phyloP scores from a whole-genome alignment of 2,329 filamentous ascomycete genomes.

The Ophiostoma triangulosporum region DNA sequence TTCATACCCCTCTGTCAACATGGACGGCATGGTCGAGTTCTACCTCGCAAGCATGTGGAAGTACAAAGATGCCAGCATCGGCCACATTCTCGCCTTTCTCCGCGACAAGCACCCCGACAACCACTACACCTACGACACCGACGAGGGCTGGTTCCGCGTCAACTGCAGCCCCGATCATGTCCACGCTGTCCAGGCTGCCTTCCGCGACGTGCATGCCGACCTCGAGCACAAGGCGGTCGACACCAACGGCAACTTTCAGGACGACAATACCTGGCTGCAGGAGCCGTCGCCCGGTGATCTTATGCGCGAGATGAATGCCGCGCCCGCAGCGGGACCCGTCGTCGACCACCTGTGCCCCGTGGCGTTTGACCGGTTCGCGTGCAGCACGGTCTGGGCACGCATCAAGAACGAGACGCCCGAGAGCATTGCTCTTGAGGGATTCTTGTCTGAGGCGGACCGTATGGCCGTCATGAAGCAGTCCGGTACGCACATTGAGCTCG shows the following conservation, averaged over 20 bases:
- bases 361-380: constrained; percentile 8
- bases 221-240: constrained; percentile 3
- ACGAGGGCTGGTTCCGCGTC: constrained; percentile 16
- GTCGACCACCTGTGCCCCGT: constrained; percentile 12
- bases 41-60: constrained; percentile 18
- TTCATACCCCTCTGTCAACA: background rate
- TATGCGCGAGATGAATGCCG: background rate
- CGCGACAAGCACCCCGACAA: constrained; percentile 11
- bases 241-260: no score
- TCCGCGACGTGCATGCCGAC: constrained; percentile 7
- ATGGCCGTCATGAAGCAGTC: constrained; percentile 8
- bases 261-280: background rate
- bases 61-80: constrained; percentile 15
- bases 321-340: background rate
- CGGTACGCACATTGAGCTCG: constrained; percentile 5
- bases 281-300: background rate
- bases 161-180: constrained; percentile 12
- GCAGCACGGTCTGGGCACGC: constrained; percentile 15
- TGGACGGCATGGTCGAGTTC: constrained; percentile 14
- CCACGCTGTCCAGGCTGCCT: constrained; percentile 10
- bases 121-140: constrained; percentile 16
- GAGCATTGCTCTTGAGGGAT: constrained; percentile 6
- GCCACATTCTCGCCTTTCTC: constrained; percentile 14
- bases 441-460: constrained; percentile 11
- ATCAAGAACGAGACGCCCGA: constrained; percentile 15